These are phyloP conservation scores for Spirogloea muscicola DNA, from an alignment of 139 green algal genomes.

Conservation along the genomic window DNA sequence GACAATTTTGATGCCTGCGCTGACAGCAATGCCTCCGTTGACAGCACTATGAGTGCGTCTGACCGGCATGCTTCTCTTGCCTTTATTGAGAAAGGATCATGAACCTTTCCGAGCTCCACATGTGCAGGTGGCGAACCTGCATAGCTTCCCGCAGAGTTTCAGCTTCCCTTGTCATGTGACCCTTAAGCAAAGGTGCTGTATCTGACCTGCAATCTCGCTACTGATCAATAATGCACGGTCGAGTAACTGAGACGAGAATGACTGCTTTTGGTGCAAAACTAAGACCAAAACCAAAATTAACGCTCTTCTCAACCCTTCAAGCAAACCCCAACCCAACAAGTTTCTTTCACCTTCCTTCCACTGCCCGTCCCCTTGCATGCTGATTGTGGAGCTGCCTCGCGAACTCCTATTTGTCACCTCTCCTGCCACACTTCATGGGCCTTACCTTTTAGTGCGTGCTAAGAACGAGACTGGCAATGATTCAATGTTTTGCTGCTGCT, in stretches of 20 bases:
- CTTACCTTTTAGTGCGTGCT: background rate
- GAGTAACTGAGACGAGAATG: background rate
- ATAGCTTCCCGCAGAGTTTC: constrained; percentile 63
- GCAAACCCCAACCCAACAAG: too few species aligned
- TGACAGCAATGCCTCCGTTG: background rate
- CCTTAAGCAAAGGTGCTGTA: constrained; percentile 32
- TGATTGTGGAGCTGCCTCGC: background rate
- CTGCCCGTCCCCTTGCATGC: too few species aligned
- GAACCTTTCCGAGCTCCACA: background rate
- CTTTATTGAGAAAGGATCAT: background rate
- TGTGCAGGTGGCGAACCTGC: constrained; percentile 59
- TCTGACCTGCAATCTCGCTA: background rate
- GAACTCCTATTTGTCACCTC: background rate
- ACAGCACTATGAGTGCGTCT: too few species aligned
- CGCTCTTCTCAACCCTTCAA: too few species aligned
- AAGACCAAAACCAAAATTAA: too few species aligned
- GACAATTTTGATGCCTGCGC: too few species aligned
- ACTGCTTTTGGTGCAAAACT: too few species aligned
- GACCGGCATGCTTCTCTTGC: background rate
- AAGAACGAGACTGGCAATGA: background rate
- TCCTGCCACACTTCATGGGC: background rate
- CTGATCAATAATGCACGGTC: background rate
- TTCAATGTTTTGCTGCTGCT: background rate
- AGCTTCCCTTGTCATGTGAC: constrained; percentile 53
- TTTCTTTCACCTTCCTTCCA: too few species aligned